Conservation (phyloP, 2,329 filamentous ascomycete genomes). For the Mariannaea elegans region DNA sequence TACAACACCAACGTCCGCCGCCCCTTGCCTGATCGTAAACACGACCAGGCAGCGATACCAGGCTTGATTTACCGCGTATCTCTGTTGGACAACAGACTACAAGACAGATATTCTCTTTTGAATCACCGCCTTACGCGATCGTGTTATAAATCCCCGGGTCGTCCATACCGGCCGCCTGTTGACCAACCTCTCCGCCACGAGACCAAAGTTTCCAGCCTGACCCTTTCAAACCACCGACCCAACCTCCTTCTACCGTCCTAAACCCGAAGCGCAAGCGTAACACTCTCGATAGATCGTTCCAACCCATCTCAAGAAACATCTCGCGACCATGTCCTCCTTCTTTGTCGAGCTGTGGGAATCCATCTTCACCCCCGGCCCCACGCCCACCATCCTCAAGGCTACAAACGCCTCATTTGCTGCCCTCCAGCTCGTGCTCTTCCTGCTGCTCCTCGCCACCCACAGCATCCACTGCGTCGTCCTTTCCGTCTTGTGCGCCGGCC, state of each 20-base stretch:
- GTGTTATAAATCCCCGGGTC: no score
- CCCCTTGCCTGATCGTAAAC: neutral
- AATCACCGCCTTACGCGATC: neutral
- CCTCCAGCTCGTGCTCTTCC: constrained; percentile 80
- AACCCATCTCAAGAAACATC: neutral
- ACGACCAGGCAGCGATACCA: neutral
- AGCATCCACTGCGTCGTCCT: constrained; percentile 90
- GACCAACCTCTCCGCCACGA: neutral
- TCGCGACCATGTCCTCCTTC: constrained; percentile 64
- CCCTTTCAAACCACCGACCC: neutral
- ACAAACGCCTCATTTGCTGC: constrained; percentile 90
- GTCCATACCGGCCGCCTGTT: no score
- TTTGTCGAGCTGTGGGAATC: constrained; percentile 86
- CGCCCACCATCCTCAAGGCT: constrained; percentile 85
- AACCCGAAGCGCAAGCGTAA: neutral
- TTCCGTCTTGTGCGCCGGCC: constrained; percentile 78
- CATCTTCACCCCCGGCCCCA: constrained; percentile 92
- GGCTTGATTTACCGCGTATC: neutral
- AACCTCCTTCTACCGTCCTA: neutral
- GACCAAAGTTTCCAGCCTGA: neutral
- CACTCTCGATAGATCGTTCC: no score
- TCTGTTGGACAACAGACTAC: neutral
- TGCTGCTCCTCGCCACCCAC: constrained; percentile 81
- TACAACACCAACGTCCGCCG: neutral
- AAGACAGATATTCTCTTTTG: neutral